Evolutionary conservation across 148 eudicot genomes (phyloP).

Genomic region (Euryodendron excelsum): DNA sequence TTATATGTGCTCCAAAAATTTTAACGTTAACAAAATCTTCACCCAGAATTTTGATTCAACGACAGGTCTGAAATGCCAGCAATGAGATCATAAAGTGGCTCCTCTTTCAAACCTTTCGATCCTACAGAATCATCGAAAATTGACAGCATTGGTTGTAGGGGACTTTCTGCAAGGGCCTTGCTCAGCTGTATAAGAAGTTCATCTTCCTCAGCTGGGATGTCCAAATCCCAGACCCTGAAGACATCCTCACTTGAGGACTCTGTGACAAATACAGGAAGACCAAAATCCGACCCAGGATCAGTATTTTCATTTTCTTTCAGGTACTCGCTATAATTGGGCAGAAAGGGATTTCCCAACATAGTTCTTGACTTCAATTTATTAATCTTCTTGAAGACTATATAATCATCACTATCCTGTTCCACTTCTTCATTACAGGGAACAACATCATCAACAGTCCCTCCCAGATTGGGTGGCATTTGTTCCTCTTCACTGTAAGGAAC

Average conservation of each 20-base stretch:
- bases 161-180: conserved; percentile 36
- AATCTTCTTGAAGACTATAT: neutral
- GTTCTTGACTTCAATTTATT: conserved; percentile 9
- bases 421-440: conserved; percentile 28
- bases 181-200: conserved; percentile 47
- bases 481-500: conserved; percentile 13
- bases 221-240: conserved; percentile 78
- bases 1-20: neutral
- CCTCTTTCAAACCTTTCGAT: conserved; percentile 29
- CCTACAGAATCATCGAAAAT: conserved; percentile 23
- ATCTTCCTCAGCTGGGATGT: conserved; percentile 49
- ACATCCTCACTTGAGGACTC: conserved; percentile 44
- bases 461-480: conserved; percentile 12
- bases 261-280: conserved; percentile 16
- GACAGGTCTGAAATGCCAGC: conserved; percentile 62
- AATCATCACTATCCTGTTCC: conserved; percentile 20
- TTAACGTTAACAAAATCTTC: neutral
- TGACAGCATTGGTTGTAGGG: conserved; percentile 22
- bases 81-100: conserved; percentile 54
- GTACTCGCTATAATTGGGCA: conserved; percentile 19
- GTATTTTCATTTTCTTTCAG: conserved; percentile 13
- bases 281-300: conserved; percentile 27
- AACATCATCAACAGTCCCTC: conserved; percentile 22
- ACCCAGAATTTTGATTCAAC: conserved; percentile 28
- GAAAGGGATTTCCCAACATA: conserved; percentile 5